A percentile compares a stretch with the other conserved stretches of the same genome.
phyloP scores from a whole-genome alignment of 768 basidiomycete genomes.

The Panaeolus papilionaceus region DNA sequence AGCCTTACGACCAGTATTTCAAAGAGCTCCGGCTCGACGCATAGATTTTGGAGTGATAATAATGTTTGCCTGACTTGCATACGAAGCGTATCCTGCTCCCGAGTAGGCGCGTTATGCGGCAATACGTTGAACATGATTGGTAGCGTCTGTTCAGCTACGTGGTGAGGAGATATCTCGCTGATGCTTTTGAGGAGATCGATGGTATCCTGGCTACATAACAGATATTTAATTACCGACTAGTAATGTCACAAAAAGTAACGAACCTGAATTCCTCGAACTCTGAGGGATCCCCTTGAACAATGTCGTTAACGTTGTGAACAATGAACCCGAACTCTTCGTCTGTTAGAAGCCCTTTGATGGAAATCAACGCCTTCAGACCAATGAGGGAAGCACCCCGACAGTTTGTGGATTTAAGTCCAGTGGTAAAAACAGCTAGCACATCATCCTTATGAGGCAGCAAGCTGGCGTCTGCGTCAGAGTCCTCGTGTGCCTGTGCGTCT shows the following conservation, averaged over 20 bases:
- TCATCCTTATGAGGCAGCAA: conserved; percentile 77
- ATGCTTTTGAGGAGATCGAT: conserved; percentile 70
- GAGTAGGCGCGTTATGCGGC: conserved; percentile 67
- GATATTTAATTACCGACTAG: conserved; percentile 10
- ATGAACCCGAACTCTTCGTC: conserved; percentile 81
- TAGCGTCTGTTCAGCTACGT: conserved; percentile 76
- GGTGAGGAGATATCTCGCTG: conserved; percentile 60
- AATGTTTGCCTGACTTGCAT: conserved; percentile 72
- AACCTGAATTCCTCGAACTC: conserved; percentile 60
- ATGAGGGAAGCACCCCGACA: conserved; percentile 67
- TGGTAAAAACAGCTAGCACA: conserved; percentile 67
- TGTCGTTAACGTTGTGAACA: conserved; percentile 76
- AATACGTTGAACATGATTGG: conserved; percentile 81
- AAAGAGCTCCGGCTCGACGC: conserved; percentile 78
- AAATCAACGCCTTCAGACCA: conserved; percentile 70
- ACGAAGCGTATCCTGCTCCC: conserved; percentile 61
- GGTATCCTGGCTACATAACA: conserved; percentile 48
- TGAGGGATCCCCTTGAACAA: conserved; percentile 58
- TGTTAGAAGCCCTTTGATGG: conserved; percentile 64
- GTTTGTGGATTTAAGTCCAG: conserved; percentile 58
- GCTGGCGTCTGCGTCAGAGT: conserved; percentile 35
- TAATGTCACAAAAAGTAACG: not conserved
- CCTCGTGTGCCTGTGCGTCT: conserved; percentile 37
- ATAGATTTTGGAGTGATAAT: conserved; percentile 72
- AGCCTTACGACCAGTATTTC: conserved; percentile 82